Percentiles rank a stretch among this genome's conserved stretches.
Conservation (phyloP, 306 rosid species). For the Lathyrus sativus region DNA sequence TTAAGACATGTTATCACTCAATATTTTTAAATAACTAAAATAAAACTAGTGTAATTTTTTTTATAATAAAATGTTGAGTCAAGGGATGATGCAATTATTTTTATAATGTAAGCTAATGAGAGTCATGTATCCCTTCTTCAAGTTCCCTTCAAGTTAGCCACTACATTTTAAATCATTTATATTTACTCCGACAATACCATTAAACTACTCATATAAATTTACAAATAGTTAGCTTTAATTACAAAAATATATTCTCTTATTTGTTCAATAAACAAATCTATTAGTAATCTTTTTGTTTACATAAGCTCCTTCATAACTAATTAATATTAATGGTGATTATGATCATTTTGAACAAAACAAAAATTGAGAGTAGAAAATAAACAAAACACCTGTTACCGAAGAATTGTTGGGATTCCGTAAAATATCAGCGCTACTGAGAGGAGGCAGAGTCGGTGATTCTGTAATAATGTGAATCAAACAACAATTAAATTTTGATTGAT, state of each 20-base stretch:
- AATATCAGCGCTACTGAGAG: conserved; percentile 42
- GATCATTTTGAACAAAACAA: background rate
- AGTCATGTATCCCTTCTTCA: too few species aligned
- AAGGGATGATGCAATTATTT: too few species aligned
- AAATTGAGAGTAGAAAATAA: background rate
- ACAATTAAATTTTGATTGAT: background rate
- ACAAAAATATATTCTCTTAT: background rate
- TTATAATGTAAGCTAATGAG: too few species aligned
- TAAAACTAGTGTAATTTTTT: background rate
- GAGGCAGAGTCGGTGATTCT: conserved; percentile 57
- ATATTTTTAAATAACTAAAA: background rate
- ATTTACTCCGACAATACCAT: too few species aligned
- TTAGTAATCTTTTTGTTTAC: background rate
- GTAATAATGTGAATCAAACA: background rate
- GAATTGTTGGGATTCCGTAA: conserved; percentile 33
- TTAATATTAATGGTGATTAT: background rate
- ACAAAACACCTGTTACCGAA: conserved; percentile 18
- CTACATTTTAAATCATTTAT: too few species aligned
- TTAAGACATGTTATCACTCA: background rate
- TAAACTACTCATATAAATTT: background rate
- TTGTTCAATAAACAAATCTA: background rate
- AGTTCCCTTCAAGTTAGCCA: too few species aligned
- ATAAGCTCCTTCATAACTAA: background rate
- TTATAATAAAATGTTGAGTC: background rate
- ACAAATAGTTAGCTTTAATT: background rate